phyloP scores from a whole-genome alignment of 805 yeast genomes.

The Yamadazyma scolyti region DNA sequence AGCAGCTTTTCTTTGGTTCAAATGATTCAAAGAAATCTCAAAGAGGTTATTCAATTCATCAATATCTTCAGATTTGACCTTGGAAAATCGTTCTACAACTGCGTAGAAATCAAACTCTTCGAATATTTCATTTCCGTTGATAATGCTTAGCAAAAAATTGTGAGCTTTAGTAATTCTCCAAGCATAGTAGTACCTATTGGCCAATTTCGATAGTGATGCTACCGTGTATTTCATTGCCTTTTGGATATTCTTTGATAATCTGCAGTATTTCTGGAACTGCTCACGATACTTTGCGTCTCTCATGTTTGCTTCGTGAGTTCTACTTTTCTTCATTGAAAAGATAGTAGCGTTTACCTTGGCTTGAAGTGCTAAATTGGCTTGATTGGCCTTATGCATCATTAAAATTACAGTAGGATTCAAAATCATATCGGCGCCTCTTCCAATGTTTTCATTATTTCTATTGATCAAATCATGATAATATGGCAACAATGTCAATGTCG shows the following conservation, averaged over 20 bases:
- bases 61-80: conserved; percentile 18
- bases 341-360: conserved; percentile 21
- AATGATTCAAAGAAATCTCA: conserved; percentile 13
- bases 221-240: conserved; percentile 16
- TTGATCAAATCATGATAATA: conserved; percentile 25
- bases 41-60: conserved; percentile 21
- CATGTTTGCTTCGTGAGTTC: conserved; percentile 18
- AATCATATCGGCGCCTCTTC: conserved; percentile 36
- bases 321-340: conserved; percentile 15
- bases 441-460: conserved; percentile 35
- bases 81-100: conserved; percentile 8
- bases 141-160: conserved; percentile 32
- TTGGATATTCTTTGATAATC: conserved; percentile 21
- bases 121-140: conserved; percentile 27
- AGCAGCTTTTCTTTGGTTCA: conserved; percentile 8
- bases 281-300: conserved; percentile 14
- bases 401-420: conserved; percentile 36
- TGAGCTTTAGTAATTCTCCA: conserved; percentile 65
- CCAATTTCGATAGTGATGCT: conserved; percentile 36
- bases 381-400: conserved; percentile 25
- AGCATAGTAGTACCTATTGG: conserved; percentile 61
- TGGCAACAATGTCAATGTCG: conserved; percentile 28
- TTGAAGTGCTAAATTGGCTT: conserved; percentile 21
- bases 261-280: conserved; percentile 19
- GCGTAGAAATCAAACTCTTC: conserved; percentile 8